Percentiles rank a stretch among this genome's conserved stretches.
Evolutionary conservation across 2,329 filamentous ascomycete species (phyloP).

Genomic region (Fulvia fulva): DNA sequence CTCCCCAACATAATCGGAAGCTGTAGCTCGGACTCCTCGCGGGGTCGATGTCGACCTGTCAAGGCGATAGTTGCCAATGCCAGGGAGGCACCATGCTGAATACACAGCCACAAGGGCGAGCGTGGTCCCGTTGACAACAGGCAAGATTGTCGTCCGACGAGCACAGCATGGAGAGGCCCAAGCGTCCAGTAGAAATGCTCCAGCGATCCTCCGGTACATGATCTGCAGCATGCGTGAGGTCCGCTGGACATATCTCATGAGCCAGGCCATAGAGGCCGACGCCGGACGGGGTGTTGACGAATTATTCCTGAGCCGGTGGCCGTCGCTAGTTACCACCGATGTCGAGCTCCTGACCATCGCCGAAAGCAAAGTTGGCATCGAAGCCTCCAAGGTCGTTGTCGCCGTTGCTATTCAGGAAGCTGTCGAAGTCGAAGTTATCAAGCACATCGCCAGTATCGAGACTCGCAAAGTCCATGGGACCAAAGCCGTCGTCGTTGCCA

Average conservation of each 20-base stretch:
- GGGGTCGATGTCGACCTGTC: background rate
- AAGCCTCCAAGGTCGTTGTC: conserved; percentile 40
- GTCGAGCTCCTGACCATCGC: conserved; percentile 17
- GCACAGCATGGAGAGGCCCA: background rate
- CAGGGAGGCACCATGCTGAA: background rate
- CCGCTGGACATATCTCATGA: background rate
- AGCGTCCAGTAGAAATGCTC: background rate
- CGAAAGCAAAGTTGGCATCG: conserved; percentile 37
- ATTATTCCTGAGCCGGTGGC: background rate
- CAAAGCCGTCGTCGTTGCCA: conserved; percentile 33
- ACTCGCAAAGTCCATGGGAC: conserved; percentile 38
- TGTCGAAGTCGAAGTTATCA: conserved; percentile 65
- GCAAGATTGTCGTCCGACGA: background rate
- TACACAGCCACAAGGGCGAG: background rate
- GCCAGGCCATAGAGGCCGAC: background rate
- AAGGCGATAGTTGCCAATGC: background rate
- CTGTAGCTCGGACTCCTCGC: background rate
- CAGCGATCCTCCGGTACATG: background rate
- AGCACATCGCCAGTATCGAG: conserved; percentile 61
- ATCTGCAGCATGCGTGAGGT: background rate
- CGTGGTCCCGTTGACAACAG: background rate
- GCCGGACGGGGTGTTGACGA: background rate
- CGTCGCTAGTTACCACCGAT: background rate
- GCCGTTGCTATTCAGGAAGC: conserved; percentile 57
- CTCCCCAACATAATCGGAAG: background rate